A percentile compares a stretch with the other conserved stretches of the same genome.
Conservation (phyloP, 179 eudicot genomes). For the Carnegiea gigantea region DNA sequence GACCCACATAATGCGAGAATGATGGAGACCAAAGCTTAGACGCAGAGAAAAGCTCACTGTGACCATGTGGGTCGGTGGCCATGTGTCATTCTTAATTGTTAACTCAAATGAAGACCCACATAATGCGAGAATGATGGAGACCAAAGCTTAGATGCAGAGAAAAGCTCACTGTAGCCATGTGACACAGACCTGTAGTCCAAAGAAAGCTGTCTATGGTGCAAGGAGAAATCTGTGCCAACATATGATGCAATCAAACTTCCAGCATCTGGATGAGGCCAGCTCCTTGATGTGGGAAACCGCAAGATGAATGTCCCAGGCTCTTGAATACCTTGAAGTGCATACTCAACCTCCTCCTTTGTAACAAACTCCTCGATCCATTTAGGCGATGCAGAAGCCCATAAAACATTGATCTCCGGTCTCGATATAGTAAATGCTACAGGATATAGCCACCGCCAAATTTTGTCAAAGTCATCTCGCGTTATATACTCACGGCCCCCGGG, state of each 20-base stretch:
- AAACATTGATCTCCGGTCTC: constrained; percentile 45
- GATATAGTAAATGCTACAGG: constrained; percentile 83
- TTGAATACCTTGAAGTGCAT: constrained; percentile 58
- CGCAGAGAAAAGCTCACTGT: not conserved
- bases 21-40: not conserved
- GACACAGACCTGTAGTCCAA: constrained; percentile 50
- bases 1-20: constrained; percentile 7
- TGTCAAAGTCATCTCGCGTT: constrained; percentile 67
- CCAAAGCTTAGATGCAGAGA: not conserved
- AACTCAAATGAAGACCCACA: constrained; percentile 1
- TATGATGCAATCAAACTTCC: constrained; percentile 86
- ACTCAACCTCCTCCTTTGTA: constrained; percentile 91
- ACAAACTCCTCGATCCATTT: constrained; percentile 87
- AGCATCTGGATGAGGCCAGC: constrained; percentile 99
- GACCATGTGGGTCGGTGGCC: not conserved
- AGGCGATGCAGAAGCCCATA: constrained; percentile 65
- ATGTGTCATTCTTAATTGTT: not conserved
- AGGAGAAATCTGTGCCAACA: constrained; percentile 62
- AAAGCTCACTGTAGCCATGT: constrained; percentile 3
- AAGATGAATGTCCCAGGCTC: constrained; percentile 88
- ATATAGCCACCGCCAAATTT: constrained; percentile 89
- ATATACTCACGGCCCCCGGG: constrained; percentile 63
- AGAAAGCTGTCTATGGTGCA: constrained; percentile 79
- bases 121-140: not conserved
- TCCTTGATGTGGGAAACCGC: constrained; percentile 88